Conservation (phyloP, 495 filamentous ascomycete species). For the Penicillium psychrofluorescens region DNA sequence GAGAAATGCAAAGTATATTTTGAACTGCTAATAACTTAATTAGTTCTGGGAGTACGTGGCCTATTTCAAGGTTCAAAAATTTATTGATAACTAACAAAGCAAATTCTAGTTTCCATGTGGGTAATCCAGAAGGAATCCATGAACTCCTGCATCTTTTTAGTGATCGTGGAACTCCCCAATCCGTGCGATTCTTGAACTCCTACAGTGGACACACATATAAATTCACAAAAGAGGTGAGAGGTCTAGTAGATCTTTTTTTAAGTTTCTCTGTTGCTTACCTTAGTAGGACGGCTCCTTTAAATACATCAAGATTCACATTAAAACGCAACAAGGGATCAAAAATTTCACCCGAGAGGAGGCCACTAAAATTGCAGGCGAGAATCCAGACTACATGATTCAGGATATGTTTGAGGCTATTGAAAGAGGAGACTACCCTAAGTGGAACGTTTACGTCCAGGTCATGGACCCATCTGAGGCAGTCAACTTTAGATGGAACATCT, state of each 20-base stretch:
- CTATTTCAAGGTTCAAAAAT: constrained; percentile 28
- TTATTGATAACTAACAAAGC: constrained; percentile 35
- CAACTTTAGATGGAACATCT: constrained; percentile 28
- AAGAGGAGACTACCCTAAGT: constrained; percentile 28
- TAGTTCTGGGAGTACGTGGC: constrained; percentile 49
- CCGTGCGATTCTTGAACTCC: constrained; percentile 53
- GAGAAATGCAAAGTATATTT: not conserved
- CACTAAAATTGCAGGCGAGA: constrained; percentile 41
- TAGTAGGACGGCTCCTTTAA: constrained; percentile 50
- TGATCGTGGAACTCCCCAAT: constrained; percentile 57
- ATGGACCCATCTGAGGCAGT: constrained; percentile 35
- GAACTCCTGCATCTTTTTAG: constrained; percentile 58
- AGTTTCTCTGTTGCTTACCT: not conserved
- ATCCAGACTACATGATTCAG: constrained; percentile 29
- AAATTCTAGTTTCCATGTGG: constrained; percentile 39
- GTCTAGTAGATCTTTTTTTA: constrained; percentile 3
- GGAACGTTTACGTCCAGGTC: constrained; percentile 41
- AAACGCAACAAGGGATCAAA: constrained; percentile 56
- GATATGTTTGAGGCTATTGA: constrained; percentile 31
- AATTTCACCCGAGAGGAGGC: constrained; percentile 54
- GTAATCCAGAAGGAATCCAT: constrained; percentile 58
- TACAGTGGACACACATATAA: constrained; percentile 65
- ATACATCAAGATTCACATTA: constrained; percentile 61
- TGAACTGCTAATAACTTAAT: not conserved
- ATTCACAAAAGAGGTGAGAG: constrained; percentile 47